Evolutionary conservation across 2,329 filamentous ascomycete genomes (phyloP).

Genomic region (Pestalotiopsis sp.): DNA sequence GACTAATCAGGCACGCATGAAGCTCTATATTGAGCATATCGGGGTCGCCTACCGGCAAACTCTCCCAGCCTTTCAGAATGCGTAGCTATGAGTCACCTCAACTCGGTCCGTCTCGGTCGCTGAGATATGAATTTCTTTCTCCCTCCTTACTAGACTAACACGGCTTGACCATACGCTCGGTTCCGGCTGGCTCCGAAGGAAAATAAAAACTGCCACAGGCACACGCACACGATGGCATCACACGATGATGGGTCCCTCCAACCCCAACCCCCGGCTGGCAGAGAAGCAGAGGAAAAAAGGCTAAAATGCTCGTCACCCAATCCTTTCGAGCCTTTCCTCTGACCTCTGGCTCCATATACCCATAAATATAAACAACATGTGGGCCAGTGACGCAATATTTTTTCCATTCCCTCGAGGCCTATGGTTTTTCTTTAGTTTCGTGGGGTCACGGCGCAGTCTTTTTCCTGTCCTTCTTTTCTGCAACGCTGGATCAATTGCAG

Average conservation of each 20-base stretch:
- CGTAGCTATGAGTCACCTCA: background rate
- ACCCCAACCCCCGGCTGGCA: background rate
- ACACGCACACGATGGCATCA: background rate
- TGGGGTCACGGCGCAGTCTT: too few species aligned
- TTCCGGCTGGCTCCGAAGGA: background rate
- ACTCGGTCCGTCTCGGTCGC: background rate
- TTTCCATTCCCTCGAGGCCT: too few species aligned
- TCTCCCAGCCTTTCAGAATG: background rate
- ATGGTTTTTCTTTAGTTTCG: too few species aligned
- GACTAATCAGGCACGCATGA: background rate
- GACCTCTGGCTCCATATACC: background rate
- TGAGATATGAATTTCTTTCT: background rate
- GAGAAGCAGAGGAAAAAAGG: background rate
- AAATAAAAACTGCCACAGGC: background rate
- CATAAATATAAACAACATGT: too few species aligned
- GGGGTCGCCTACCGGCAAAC: background rate
- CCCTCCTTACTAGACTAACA: background rate
- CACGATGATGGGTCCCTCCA: background rate
- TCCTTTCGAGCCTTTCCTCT: background rate
- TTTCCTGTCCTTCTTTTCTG: too few species aligned
- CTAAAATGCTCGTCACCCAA: too few species aligned
- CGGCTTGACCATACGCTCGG: background rate
- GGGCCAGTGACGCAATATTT: too few species aligned
- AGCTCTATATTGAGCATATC: background rate
- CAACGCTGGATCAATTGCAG: too few species aligned